Evolutionary conservation across 345 rosid genomes (phyloP), one percentile per base, ranked within the genome.

Genomic region (Populus euphratica): DNA sequence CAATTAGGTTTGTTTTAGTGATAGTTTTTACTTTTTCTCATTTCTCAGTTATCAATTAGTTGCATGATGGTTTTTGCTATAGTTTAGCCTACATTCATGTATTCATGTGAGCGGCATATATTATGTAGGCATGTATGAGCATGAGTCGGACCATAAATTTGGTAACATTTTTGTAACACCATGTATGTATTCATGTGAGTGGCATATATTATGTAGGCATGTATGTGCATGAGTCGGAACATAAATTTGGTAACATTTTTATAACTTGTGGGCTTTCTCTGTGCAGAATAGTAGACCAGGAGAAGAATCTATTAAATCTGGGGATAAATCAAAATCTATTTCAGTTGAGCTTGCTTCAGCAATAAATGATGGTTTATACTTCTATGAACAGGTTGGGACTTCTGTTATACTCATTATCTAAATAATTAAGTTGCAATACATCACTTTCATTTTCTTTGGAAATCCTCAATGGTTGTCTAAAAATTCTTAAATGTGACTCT

Each of bases 351-450:
- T 89, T 80, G 99, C 97, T 78, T 86, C 90, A 76, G 81, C 93
- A 70, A 96, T 92, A 81, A 91, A 93, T 80, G 99, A 93, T 68
- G 99, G 99, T 72, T 97, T 96, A 77, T 89, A 87, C 85, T 96
- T 85, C 86, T 96, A 83, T 81, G 99, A 96, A 83, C 98, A 96
- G 96, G 99, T 96, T 74, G 31, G 73, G 64, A 23, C 70, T 69
- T 35, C 56, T 78, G 17, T 68, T n/a, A 39, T 71, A 14, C 3
- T 27, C 27, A 50, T 70, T 74, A 3, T 64, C 47, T 13, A 11
- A 25, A n/a, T 33, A 21, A 6, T 63, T 27, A 56, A 69, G 79
- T 76, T 79, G 62, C 66, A 14, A 11, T 49, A 44, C 14, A 36
- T 69, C 49, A 49, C 14, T 70, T 13, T 69, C 69, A 16, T 54